phyloP scores from a whole-genome alignment of 1,284 basidiomycete genomes.

The Pseudozyma hubeiensis region DNA sequence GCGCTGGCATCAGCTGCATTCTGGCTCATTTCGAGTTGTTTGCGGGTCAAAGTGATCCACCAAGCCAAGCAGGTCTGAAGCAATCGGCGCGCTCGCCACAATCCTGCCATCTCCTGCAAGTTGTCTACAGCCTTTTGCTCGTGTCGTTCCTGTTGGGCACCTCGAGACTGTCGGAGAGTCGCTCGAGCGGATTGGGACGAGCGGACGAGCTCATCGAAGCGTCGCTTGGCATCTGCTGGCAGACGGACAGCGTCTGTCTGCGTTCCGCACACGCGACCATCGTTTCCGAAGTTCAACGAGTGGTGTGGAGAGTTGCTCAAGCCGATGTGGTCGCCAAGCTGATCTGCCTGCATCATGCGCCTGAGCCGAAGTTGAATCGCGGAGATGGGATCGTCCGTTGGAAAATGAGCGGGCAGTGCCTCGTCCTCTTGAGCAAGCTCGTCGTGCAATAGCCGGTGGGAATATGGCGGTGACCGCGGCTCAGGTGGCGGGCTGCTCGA shows the following conservation, averaged over 20 bases:
- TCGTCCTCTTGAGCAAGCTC: background rate
- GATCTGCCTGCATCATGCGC: slow-evolving; percentile 12
- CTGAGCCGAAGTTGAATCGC: slow-evolving; percentile 37
- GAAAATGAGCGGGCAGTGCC: background rate
- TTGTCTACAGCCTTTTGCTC: slow-evolving; percentile 14
- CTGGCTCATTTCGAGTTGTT: slow-evolving; percentile 14
- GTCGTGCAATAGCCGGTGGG: background rate
- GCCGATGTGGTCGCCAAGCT: background rate
- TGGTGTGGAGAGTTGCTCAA: background rate
- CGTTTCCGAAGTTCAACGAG: background rate
- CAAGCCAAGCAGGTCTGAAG: slow-evolving; percentile 34
- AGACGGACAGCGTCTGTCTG: slow-evolving; percentile 1
- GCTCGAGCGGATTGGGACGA: slow-evolving; percentile 39
- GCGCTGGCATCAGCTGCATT: slow-evolving; percentile 28
- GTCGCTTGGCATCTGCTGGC: slow-evolving; percentile 21
- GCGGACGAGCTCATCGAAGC: slow-evolving; percentile 52
- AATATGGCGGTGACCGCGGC: background rate
- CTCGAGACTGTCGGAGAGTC: slow-evolving; percentile 18
- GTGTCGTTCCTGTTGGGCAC: slow-evolving; percentile 11
- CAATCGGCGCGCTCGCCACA: slow-evolving; percentile 20
- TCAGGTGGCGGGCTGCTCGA: slow-evolving; percentile 23
- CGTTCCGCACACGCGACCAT: background rate
- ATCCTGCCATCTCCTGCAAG: slow-evolving; percentile 27
- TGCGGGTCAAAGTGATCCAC: slow-evolving; percentile 47
- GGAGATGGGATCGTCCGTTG: slow-evolving; percentile 35